Evolutionary conservation across 495 filamentous ascomycete species (phyloP), one percentile per base, ranked within the genome.

Genomic region (Parachaetomium inaequale): DNA sequence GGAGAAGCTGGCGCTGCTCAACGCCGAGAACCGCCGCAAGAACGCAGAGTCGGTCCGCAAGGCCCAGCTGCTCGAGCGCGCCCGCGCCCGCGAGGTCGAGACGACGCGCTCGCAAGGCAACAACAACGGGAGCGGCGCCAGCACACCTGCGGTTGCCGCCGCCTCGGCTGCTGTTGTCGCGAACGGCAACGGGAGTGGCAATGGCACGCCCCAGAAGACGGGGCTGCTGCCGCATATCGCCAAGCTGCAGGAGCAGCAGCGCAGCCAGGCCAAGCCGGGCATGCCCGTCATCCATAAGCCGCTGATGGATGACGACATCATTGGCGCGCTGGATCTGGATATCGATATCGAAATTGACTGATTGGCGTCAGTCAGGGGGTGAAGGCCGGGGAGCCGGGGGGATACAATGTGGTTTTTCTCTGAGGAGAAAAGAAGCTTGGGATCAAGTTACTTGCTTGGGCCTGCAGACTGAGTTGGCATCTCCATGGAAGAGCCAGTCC

Each of bases 271-370:
- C 63, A 80, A 77, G 64, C 84, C 79, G 36, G 87, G 87, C 7
- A 74, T 89, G 61, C 81, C 84, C 1, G 81, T 82, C 38, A 87
- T 92, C 59, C 81, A 85, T 51, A 84, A 86, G 68, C 86, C 87
- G 21, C 83, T 92, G 55, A 88, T 86, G 75, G 89, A 92, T 58
- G 91, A 95, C 65, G 90, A 93, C 70, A 88, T 92, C 63, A 91
- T 95, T 69, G 90, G 87, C 0, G 82, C 86, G 15, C 74, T 93
- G 71, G 90, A 93, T 72, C 73, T 95, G 63, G 91, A 88, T 12
- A 89, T 94, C 66, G 90, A 94, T 58, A 85, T 91, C 59, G 87
- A 91, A 28, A 89, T 91, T 59, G 63, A 66, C 29, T 68, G 49
- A 63, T 8, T 8, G 7, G 40, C 40, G 15, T 43, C 17, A 19